These are phyloP conservation scores for Colletotrichum sp. DNA, from an alignment of 2,329 filamentous ascomycete species.

Conservation along the genomic window DNA sequence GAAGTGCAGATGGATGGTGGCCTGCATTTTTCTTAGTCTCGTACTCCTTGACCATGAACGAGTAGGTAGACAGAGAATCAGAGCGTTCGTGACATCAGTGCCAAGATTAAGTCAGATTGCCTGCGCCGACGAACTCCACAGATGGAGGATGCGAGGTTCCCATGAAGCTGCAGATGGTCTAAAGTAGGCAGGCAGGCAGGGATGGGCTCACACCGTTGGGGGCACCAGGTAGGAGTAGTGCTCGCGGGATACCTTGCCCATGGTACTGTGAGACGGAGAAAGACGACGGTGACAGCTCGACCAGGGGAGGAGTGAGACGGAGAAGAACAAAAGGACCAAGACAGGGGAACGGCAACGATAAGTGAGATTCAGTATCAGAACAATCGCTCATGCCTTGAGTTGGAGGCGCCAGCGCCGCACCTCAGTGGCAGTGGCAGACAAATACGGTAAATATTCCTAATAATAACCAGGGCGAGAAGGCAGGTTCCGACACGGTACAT, in stretches of 20 bases:
- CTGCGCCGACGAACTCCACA: background rate
- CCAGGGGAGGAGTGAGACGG: background rate
- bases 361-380: background rate
- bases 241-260: background rate
- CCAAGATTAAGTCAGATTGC: background rate
- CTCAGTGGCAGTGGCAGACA: background rate
- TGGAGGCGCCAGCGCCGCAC: background rate
- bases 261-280: background rate
- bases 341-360: background rate
- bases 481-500: background rate
- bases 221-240: background rate
- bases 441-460: background rate
- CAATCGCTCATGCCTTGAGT: background rate
- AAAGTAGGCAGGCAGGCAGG: background rate
- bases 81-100: constrained; percentile 8
- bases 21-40: background rate
- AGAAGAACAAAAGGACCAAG: background rate
- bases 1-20: background rate
- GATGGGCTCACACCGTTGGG: background rate
- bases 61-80: background rate
- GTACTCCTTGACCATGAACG: background rate
- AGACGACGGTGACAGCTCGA: background rate
- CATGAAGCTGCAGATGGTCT: background rate
- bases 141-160: background rate
- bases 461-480: background rate